Conservation (phyloP, 371 early-diverging fungal species). For the Thermomucor indicae-seudaticae region DNA sequence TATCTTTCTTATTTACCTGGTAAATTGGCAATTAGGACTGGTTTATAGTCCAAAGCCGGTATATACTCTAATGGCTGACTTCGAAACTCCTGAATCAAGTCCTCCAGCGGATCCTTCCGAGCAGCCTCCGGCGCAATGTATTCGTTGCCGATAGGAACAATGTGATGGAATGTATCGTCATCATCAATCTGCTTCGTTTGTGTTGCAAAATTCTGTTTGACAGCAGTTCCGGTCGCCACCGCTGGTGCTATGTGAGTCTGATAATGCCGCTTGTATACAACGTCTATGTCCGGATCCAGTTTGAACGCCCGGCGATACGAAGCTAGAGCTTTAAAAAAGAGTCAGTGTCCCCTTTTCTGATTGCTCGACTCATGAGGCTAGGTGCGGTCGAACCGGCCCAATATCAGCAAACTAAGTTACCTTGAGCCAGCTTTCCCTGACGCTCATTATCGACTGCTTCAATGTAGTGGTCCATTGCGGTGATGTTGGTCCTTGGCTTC, state of each 20-base stretch:
- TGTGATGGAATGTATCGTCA: constrained; percentile 26
- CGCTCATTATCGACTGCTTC: constrained; percentile 45
- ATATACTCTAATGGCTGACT: constrained; percentile 18
- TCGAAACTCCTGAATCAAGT: constrained; percentile 23
- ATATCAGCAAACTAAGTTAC: constrained; percentile 15
- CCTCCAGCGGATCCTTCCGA: constrained; percentile 22
- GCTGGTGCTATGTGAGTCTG: constrained; percentile 19
- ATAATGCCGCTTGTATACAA: constrained; percentile 36
- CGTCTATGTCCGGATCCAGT: constrained; percentile 44
- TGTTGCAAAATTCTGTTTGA: background rate
- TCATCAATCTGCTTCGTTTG: constrained; percentile 2
- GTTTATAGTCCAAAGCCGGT: constrained; percentile 34
- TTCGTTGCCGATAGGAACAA: constrained; percentile 36
- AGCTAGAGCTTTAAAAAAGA: constrained; percentile 32
- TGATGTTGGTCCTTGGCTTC: background rate
- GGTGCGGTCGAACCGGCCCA: background rate
- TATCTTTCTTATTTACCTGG: constrained; percentile 21
- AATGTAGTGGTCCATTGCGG: constrained; percentile 47
- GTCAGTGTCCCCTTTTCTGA: background rate
- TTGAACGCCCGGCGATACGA: constrained; percentile 52
- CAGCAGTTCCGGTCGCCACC: constrained; percentile 4
- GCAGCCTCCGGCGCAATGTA: constrained; percentile 24
- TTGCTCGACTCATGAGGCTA: too few species aligned
- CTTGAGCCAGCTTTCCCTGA: constrained; percentile 48
- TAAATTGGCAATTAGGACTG: constrained; percentile 32